Base-by-base conservation (phyloP, 495 filamentous ascomycete genomes). In the Penicillium goetzii region DNA sequence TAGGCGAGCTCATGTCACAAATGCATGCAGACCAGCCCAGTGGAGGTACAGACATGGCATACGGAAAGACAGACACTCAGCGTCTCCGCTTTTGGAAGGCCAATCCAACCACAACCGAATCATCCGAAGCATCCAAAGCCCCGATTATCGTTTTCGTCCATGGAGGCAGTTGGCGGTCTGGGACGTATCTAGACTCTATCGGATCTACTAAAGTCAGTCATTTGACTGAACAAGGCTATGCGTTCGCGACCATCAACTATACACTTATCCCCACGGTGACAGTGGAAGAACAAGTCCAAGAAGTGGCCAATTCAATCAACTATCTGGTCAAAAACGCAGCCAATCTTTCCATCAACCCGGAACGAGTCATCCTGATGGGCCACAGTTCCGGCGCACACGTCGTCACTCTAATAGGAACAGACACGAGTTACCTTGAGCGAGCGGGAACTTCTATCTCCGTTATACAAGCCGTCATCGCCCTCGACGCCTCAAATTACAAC, bases 331-430 rank as follows among this genome's bases (percentile, higher is more conserved):
- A 2, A 8, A 17, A 40, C 15, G 38, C 38, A 40, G 12, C 38
- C 38, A n/a, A 7, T 17, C 38, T 40, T 4, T 17, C 38, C 15
- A 40, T 40, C 15, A 14, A 40, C 38, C 38, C 38, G 2, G 38
- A 40, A 4, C 38, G 17, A 40, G 38, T n/a, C 38, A n/a, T 40
- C 38, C 38, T 40, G 11, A 40, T 40, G 38, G 38, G 41, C 9
- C 41, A 43, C 41, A 43, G 41, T 21, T 43, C 41, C 40, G n/a
- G 41, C 6, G 41, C 41, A 43, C 41, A 43, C 41, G 41, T 43
- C 17, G 41, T 43, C 41, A 19, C 41, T 4, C 19, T 43, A 19
- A 5, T 43, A 21, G 41, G 41, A 21, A 43, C 41, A 21, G 19
- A 43, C n/a, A 43, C n/a, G 9, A 19, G 41, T 15, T 19, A 43